Conservation (phyloP, 1,139 yeast genomes). For the Pichia sp. region DNA sequence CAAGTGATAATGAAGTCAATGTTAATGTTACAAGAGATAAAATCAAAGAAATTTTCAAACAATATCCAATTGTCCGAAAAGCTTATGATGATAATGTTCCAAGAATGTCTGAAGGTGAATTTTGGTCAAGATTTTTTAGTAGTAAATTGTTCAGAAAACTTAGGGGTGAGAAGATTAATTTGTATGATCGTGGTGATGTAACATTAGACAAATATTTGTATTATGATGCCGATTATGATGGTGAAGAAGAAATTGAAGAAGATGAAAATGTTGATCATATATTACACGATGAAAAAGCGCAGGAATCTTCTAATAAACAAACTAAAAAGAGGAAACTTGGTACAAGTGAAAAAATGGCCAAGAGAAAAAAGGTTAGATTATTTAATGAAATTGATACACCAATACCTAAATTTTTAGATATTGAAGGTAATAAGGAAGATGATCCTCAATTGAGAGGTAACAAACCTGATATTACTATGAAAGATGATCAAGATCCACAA, state of each 20-base stretch:
- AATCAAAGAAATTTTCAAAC: conserved; percentile 83
- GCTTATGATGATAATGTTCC: conserved; percentile 93
- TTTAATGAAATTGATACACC: conserved; percentile 32
- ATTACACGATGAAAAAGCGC: conserved; percentile 12
- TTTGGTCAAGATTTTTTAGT: conserved; percentile 95
- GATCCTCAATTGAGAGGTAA: conserved; percentile 74
- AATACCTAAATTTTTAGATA: conserved; percentile 60
- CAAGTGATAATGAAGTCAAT: conserved; percentile 84
- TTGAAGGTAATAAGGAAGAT: conserved; percentile 76
- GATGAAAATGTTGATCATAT: conserved; percentile 12
- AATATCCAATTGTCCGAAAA: conserved; percentile 85
- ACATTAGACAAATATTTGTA: conserved; percentile 77
- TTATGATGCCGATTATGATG: conserved; percentile 44
- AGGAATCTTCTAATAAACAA: neutral
- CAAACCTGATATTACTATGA: conserved; percentile 86
- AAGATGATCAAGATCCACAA: conserved; percentile 54
- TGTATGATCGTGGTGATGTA: conserved; percentile 75
- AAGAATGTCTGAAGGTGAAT: conserved; percentile 78
- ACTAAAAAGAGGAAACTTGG: conserved; percentile 8
- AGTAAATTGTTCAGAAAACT: conserved; percentile 80
- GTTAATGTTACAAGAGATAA: conserved; percentile 88
- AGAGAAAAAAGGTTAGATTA: conserved; percentile 26
- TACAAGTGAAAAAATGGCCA: conserved; percentile 13
- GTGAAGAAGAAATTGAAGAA: conserved; percentile 35
- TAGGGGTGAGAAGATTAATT: conserved; percentile 78